phyloP scores from a whole-genome alignment of 148 eudicot genomes.

The Vaccinium darrowii region DNA sequence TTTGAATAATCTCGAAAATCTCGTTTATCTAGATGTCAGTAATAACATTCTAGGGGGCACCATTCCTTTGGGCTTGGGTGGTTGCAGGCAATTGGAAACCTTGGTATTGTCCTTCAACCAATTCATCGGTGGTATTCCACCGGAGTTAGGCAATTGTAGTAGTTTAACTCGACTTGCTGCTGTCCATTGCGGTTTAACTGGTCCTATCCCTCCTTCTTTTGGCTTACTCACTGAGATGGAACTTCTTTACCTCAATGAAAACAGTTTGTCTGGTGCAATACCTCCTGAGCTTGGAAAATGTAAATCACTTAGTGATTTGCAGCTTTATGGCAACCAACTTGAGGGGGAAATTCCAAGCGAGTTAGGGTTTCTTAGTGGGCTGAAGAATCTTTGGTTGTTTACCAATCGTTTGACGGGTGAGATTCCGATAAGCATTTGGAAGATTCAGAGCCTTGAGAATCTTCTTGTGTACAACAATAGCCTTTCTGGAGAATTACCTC shows the following conservation, averaged over 20 bases:
- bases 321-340: constrained; percentile 47
- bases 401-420: constrained; percentile 60
- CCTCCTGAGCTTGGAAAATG: constrained; percentile 78
- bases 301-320: constrained; percentile 39
- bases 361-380: constrained; percentile 43
- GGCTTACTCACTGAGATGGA: constrained; percentile 47
- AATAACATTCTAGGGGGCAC: constrained; percentile 46
- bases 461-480: constrained; percentile 49
- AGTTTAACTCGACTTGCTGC: constrained; percentile 40
- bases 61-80: constrained; percentile 49
- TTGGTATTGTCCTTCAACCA: constrained; percentile 54
- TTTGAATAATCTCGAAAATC: constrained; percentile 43
- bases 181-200: constrained; percentile 47
- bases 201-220: constrained; percentile 63
- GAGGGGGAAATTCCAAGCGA: constrained; percentile 69
- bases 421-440: constrained; percentile 65
- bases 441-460: constrained; percentile 50
- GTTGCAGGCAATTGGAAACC: constrained; percentile 35
- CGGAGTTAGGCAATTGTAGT: constrained; percentile 57
- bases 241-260: constrained; percentile 46
- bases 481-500: constrained; percentile 62
- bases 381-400: constrained; percentile 40
- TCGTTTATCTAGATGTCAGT: constrained; percentile 36
- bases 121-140: constrained; percentile 50
- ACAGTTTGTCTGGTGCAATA: constrained; percentile 56